Evolutionary conservation across 2,329 filamentous ascomycete genomes (phyloP).

Genomic region (Neurospora sp.): DNA sequence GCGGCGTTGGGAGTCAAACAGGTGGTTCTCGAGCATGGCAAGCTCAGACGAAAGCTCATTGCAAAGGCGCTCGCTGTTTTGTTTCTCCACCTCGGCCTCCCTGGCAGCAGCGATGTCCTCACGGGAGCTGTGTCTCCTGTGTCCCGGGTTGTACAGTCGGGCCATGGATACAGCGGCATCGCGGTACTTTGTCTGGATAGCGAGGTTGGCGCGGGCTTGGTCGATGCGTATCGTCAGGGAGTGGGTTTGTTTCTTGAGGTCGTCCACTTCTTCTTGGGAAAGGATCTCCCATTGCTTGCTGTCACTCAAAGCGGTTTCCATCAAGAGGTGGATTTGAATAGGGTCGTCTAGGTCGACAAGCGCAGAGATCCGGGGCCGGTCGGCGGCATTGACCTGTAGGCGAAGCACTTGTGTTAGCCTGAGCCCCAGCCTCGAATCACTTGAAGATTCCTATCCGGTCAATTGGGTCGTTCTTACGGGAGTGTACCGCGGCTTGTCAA

Average conservation of each 20-base stretch:
- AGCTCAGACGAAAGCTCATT: conserved; percentile 77
- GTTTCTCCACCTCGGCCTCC: conserved; percentile 64
- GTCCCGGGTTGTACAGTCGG: conserved; percentile 61
- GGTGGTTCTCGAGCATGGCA: conserved; percentile 65
- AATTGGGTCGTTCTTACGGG: conserved; percentile 34
- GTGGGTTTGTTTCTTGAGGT: conserved; percentile 77
- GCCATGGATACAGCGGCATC: conserved; percentile 85
- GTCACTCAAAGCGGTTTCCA: conserved; percentile 86
- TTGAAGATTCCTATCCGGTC: background rate
- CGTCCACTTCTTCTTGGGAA: conserved; percentile 84
- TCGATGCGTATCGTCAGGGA: conserved; percentile 68
- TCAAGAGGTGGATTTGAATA: conserved; percentile 82
- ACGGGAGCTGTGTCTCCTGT: conserved; percentile 34
- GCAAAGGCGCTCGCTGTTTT: conserved; percentile 67
- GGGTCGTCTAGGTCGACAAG: conserved; percentile 56
- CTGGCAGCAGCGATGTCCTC: conserved; percentile 33
- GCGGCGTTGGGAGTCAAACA: conserved; percentile 63
- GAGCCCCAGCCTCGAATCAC: background rate
- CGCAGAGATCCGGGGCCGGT: conserved; percentile 43
- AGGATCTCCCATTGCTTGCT: conserved; percentile 77
- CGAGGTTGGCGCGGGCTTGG: conserved; percentile 70
- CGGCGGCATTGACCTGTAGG: conserved; percentile 35
- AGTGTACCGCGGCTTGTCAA: conserved; percentile 45
- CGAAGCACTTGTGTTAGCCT: conserved; percentile 5
- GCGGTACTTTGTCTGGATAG: conserved; percentile 85